Evolutionary conservation across 2,329 filamentous ascomycete species (phyloP), one percentile per base, ranked within the genome.

Genomic region (Cytospora leucostoma): DNA sequence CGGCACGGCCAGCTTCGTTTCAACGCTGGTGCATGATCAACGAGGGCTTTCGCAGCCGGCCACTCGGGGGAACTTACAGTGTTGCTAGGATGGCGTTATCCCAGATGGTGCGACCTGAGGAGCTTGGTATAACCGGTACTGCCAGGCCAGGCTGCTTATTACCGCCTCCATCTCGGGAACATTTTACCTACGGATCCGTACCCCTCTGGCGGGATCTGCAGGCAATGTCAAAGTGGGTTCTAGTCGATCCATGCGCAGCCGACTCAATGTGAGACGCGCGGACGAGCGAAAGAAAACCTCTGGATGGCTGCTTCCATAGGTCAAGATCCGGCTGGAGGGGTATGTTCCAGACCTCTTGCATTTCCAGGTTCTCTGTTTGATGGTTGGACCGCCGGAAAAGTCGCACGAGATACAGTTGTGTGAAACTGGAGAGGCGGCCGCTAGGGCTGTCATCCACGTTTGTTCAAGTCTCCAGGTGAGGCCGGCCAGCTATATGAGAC

Each of bases 331-430:
- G 60, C 54, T 49, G 60, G 37, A 50, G 38, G 62, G 53, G 27
- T 59, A 21, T 59, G 63, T 65, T 65, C 62, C 63, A 65, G 10
- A 62, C 51, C 34, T 54, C 49, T 62, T 58, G 59, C 63, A 62
- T 21, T 32, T 35, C 19, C 59, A 58, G 53, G 17, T 40, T 52
- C 38, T 15, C 44, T 54, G 37, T 37, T 32, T 50, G 59, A 32
- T 57, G 37, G 49, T 51, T 56, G 51, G 34, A 50, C 17, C 40
- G 53, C 58, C 37, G 8, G 32, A 32, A 33, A 19, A 47, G 44
- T 47, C n/a, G 10, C 7, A 47, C 44, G 10, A 47, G n/a, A 8
- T 19, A 21, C 1, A 47, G 44, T 47, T 21, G 40, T n/a, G 44
- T 19, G 44, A 21, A 10, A 17, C 17, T 1, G 38, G 38, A 44